Percentiles rank a stretch among this genome's conserved stretches.
Conservation (phyloP, 2,329 filamentous ascomycete genomes). For the Graphilbum sp. region DNA sequence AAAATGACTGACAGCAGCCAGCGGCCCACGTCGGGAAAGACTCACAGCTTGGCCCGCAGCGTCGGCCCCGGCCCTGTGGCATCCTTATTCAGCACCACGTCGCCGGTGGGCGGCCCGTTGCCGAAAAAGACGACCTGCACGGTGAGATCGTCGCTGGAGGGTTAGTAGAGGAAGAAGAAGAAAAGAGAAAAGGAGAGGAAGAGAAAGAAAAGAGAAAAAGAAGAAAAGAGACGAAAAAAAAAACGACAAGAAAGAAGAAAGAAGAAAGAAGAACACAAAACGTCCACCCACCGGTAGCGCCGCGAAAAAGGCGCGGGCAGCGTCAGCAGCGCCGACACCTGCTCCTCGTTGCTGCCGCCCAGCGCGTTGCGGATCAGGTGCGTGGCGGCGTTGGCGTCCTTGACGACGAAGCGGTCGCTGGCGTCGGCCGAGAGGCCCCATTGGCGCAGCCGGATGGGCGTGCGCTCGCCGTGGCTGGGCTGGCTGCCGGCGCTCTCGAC, state of each 20-base stretch:
- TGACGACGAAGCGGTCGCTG: constrained; percentile 73
- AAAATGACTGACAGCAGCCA: no score
- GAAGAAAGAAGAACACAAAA: constrained; percentile 6
- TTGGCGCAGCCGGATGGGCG: constrained; percentile 76
- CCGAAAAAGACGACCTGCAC: constrained; percentile 99
- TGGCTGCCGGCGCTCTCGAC: constrained; percentile 43
- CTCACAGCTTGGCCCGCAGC: constrained; percentile 19
- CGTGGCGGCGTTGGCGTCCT: constrained; percentile 92
- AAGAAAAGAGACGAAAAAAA: constrained; percentile 1
- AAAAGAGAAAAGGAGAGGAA: no score
- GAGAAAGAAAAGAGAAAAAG: constrained; percentile 3
- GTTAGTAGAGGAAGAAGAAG: constrained; percentile 6
- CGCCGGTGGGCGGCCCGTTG: constrained; percentile 57
- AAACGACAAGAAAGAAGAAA: neutral
- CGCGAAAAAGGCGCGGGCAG: constrained; percentile 82
- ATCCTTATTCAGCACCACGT: constrained; percentile 70
- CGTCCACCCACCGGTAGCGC: constrained; percentile 75
- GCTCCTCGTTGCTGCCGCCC: constrained; percentile 83
- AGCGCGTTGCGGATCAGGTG: constrained; percentile 91
- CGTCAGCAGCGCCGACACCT: constrained; percentile 81
- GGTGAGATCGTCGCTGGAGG: constrained; percentile 76
- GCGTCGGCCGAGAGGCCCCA: constrained; percentile 68
- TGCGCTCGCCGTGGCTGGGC: constrained; percentile 56
- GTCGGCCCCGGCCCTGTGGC: constrained; percentile 45
- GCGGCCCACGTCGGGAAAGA: no score